phyloP scores from a whole-genome alignment of 2,329 filamentous ascomycete species.

The Microascus cirrosus region DNA sequence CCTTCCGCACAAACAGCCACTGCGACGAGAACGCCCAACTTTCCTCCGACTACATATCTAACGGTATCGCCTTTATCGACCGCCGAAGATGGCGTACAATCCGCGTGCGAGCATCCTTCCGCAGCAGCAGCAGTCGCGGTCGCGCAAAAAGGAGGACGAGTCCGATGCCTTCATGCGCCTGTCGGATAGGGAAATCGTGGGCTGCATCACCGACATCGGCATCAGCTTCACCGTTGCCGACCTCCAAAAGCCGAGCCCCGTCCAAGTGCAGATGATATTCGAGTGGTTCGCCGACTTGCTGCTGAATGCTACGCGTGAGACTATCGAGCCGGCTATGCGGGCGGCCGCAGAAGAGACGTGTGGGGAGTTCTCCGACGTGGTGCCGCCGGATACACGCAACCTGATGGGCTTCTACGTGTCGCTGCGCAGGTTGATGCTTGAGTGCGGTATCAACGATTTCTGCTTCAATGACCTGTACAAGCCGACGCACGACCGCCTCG shows the following conservation, averaged over 20 bases:
- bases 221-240: slow-evolving; percentile 80
- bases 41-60: background rate
- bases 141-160: slow-evolving; percentile 48
- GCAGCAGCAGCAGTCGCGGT: slow-evolving; percentile 36
- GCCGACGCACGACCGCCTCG: slow-evolving; percentile 78
- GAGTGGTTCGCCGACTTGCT: slow-evolving; percentile 95
- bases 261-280: slow-evolving; percentile 94
- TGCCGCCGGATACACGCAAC: slow-evolving; percentile 81
- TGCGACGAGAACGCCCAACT: background rate
- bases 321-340: slow-evolving; percentile 89
- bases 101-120: slow-evolving; percentile 51
- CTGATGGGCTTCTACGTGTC: slow-evolving; percentile 93
- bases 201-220: slow-evolving; percentile 94
- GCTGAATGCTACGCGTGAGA: slow-evolving; percentile 86
- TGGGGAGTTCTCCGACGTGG: slow-evolving; percentile 72
- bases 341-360: slow-evolving; percentile 82
- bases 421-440: slow-evolving; percentile 65
- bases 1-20: background rate
- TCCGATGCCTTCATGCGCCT: slow-evolving; percentile 49
- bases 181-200: slow-evolving; percentile 72
- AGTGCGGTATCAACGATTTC: slow-evolving; percentile 90
- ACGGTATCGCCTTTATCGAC: background rate
- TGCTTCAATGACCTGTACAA: slow-evolving; percentile 85
- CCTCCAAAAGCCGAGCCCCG: slow-evolving; percentile 84
- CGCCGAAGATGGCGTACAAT: slow-evolving; percentile 41